Evolutionary conservation across 345 rosid genomes (phyloP), one percentile per base, ranked within the genome.

Genomic region (Theobroma cacao): DNA sequence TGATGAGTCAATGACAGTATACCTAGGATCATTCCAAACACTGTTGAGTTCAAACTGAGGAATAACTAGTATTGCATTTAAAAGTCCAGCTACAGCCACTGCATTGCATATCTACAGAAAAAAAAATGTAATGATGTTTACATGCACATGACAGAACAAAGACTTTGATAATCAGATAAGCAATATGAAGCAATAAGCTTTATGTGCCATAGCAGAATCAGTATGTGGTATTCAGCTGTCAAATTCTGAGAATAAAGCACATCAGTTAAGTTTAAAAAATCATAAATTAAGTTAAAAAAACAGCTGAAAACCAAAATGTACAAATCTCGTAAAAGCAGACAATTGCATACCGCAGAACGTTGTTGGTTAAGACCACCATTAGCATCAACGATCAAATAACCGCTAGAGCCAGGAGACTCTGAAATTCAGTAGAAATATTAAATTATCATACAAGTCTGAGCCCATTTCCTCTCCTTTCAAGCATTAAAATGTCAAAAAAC

Each of bases 351-450:
- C 81, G 98, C 97, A 8, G 99, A 89, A 26, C 99, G 98, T 77
- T 95, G 99, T 82, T 95, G 99, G 78, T 92, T 95, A 74, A 95
- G 99, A 78, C 99, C 99, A 2, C 99, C 99, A 85, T 95, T 93
- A 50, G 98, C 98, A 72, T 91, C 96, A 17, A 95, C 84, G 24
- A 95, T 82, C 89, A 95, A 85, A 88, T 90, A 95, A 64, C 96
- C 93, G 12, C 74, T 90, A 31, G 82, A 89, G 36, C 85, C 84
- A 81, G 86, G 55, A 31, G 84, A 77, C 56, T 84, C 93, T 90
- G 89, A 77, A 80, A 85, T 80, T 79, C 43, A 69, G 52, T 15
- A 40, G 28, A 64, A 58, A 78, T 18, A 68, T 63, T 66, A 63
- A 63, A 70, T 75, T 66, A 64, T 17, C 36, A 11, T 5, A 36